These are phyloP conservation scores for Coix lacrymajobi DNA, from an alignment of 176 grass and related monocot species.

Conservation along the genomic window DNA sequence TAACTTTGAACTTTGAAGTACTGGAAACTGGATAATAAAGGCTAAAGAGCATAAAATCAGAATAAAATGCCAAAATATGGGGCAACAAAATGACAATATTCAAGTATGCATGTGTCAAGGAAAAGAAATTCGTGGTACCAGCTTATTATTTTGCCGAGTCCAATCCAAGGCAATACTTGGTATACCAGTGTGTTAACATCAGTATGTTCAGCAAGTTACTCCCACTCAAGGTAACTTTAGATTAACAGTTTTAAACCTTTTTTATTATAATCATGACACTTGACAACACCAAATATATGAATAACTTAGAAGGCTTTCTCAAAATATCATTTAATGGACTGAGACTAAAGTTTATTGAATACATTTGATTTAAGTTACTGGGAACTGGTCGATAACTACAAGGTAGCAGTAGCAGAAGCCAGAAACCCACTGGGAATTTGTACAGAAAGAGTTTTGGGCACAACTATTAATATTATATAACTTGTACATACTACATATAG, in stretches of 20 bases:
- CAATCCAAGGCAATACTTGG: background rate
- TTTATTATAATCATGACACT: background rate
- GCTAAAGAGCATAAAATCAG: background rate
- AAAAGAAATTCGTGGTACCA: background rate
- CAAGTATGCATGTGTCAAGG: background rate
- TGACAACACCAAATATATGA: constrained; percentile 1
- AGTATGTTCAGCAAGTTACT: background rate
- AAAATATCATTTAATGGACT: background rate
- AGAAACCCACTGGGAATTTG: background rate
- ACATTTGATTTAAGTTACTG: constrained; percentile 14
- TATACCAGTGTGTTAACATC: background rate
- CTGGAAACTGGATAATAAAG: background rate
- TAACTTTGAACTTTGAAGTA: background rate
- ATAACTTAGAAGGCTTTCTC: background rate
- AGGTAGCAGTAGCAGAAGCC: background rate
- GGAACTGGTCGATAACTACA: background rate
- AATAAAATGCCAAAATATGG: background rate
- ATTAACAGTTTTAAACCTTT: background rate
- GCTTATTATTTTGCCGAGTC: background rate
- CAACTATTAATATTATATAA: background rate
- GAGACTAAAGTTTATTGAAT: background rate
- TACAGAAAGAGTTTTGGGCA: background rate
- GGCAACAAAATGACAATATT: background rate
- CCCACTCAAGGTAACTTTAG: background rate
- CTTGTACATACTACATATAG: background rate